Evolutionary conservation across 352 stramenopile species (phyloP), one percentile per base, ranked within the genome.

Genomic region (Globisporangium nagaii): DNA sequence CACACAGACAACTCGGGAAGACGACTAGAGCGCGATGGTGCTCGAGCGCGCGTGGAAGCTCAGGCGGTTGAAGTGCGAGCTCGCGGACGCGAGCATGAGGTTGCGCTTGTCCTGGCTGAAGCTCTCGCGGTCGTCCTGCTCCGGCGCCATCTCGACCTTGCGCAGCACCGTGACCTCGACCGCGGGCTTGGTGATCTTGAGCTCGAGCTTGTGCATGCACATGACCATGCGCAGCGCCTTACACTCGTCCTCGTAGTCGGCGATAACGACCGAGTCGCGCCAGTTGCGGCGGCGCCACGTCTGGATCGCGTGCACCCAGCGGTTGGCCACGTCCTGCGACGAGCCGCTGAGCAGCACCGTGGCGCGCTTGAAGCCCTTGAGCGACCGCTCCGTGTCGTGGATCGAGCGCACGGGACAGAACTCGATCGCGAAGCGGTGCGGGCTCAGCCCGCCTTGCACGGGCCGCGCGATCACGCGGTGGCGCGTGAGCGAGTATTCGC

Each of bases 231-330:
- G 75, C 48, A 90, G 66, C 49, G 74, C 73, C 34, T 69, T 78
- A 54, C 60, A 70, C 53, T 92, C 82, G 62, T 92, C 79, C 2
- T 87, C 79, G 41, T 65, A 71, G 30, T 72, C 78, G 17, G 68
- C 52, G 48, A 92, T 82, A 24, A 86, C 65, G 10, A 78, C 57
- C 41, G 76, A 74, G 28, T 92, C 79, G 35, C 76, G 75, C 82
- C 82, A 92, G 55, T 89, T 90, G 49, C 77, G 75, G 36, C 82
- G 78, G 32, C 79, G 77, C 82, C 82, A 92, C 19, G 79, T 86
- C 45, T 82, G 75, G 27, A 90, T 69, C 20, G 82, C 82, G 25
- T 67, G 59, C 24, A 89, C 80, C 82, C 82, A 92, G 35, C 86
- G 63, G 9, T 69, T 53, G 36, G 69, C 65, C 4, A 84, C 65